Base-by-base conservation (phyloP, 1,284 basidiomycete genomes). In the Anthracocystis walkeri region DNA sequence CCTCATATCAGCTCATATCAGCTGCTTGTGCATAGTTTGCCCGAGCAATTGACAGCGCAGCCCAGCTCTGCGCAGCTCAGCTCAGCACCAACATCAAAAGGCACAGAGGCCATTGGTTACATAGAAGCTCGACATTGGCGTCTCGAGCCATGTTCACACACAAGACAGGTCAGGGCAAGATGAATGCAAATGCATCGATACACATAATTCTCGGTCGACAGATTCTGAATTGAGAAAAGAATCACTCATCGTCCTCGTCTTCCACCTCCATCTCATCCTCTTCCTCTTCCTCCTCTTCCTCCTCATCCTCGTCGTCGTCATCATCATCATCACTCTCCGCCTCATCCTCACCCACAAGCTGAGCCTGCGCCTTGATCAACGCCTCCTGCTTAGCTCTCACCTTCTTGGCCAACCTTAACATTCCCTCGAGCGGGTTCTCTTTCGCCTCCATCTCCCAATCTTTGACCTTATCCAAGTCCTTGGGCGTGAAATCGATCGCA, bases 401-500 rank as follows among this genome's bases (percentile, higher is more conserved):
- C 68, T 85, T 85, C 53, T 78, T 75, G 40, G 79, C 79, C 38
- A 85, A 62, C 27, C 82, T 65, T 38, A 80, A 44, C 51, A 81
- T 80, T 18, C 54, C 71, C 68, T 83, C 78, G 21, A 85, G 65
- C 35, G 83, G 81, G 46, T 79, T 77, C 64, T 84, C 82, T 48
- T 64, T 66, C 10, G 51, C 48, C 4, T 66, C 71, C 40, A 67
- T 65, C 60, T 68, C 52, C 55, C 67, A 75, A 45, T 78, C 59
- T 48, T 65, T 56, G 53, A 84, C 77, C 51, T 61, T 62, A 12
- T 66, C 65, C 18, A 80, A 54, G 41, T 81, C 65, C 44, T 63
- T 68, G 12, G 82, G 82, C n/a, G 82, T 82, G 52, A 84, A 84
- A n/a, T 84, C 80, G 46, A 83, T 71, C 7, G 59, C 55, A 23